Base-by-base conservation (phyloP, 2,329 filamentous ascomycete species). In the Xylaria sp. region DNA sequence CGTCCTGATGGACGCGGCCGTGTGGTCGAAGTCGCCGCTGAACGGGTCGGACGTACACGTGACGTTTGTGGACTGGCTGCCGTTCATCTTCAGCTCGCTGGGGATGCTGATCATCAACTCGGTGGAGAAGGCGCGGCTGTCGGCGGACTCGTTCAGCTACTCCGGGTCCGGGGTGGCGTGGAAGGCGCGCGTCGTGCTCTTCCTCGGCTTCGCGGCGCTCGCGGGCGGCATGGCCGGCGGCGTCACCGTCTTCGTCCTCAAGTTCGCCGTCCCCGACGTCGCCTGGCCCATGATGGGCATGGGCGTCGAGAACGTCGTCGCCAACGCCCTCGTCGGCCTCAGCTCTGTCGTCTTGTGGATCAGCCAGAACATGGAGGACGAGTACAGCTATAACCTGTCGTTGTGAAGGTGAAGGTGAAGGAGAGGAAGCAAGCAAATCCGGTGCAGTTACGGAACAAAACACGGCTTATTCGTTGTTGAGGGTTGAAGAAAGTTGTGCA, bases 81-180 rank as follows among this genome's bases (percentile, higher is more conserved):
- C 85, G 47, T 78, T 88, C 62, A 80, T 88, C 70, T 88, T 87
- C 76, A 84, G 80, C 61, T 79, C 80, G 59, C 76, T 88, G 58
- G 85, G 86, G 59, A 88, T 88, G 84, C 78, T 88, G 54, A 87
- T 88, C 71, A 88, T 88, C 77, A 88, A 88, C 77, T 83, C 79
- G 62, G 84, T 87, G 60, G 84, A 88, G 74, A 87, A 88, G 73
- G 76, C 83, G 55, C 81, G 85, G 48, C 77, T 88, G 58, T 83
- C 82, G 63, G 78, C 81, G 64, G 84, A 89, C 73, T 81, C 76
- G 51, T 86, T 86, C 70, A 80, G 78, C 59, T 86, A 88, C 72
- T 79, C 78, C 54, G 84, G 85, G 44, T 79, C 76, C 44, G 83
- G 83, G 11, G 85, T 89, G 22, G 85, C 85, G 8, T 87, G 85